phyloP scores from a whole-genome alignment of 192 early-diverging fungal species.

The Radiomyces spectabilis region DNA sequence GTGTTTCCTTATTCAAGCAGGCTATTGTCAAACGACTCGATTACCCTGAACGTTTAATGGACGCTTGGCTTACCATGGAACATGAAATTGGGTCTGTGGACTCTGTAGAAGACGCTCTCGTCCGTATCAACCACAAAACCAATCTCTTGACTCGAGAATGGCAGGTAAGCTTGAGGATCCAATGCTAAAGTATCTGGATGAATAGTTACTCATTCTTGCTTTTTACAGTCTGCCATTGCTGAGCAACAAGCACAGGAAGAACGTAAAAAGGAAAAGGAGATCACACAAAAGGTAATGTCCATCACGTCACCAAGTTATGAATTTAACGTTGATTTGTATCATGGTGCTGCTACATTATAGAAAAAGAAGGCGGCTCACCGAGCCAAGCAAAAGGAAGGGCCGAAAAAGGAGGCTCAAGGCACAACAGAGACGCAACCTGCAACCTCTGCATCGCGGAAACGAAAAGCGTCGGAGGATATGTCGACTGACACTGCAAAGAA shows the following conservation, averaged over 20 bases:
- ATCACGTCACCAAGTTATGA: not conserved
- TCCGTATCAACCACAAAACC: conserved; percentile 10
- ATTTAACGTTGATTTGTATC: not conserved
- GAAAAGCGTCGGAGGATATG: too few relatives aligned
- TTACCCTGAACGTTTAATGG: conserved; percentile 30
- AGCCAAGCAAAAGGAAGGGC: not conserved
- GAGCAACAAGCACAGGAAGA: conserved; percentile 2
- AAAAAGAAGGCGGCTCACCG: not conserved
- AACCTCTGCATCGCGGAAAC: too few relatives aligned
- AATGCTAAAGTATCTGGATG: too few relatives aligned
- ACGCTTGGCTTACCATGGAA: conserved; percentile 27
- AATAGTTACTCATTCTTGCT: not conserved
- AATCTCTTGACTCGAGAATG: conserved; percentile 5
- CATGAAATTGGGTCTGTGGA: conserved; percentile 23
- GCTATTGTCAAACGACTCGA: conserved; percentile 23
- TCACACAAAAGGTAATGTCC: not conserved
- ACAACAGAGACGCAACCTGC: not conserved
- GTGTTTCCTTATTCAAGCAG: conserved; percentile 15
- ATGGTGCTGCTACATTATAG: not conserved
- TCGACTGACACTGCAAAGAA: too few relatives aligned
- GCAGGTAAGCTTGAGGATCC: not conserved
- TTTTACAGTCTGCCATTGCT: not conserved
- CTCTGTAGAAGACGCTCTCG: conserved; percentile 6
- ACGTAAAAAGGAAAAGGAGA: conserved; percentile 2
- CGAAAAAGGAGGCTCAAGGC: not conserved